A percentile compares a stretch with the other conserved stretches of the same genome.
phyloP scores from a whole-genome alignment of 2,329 filamentous ascomycete species.

The Xylaria sp. region DNA sequence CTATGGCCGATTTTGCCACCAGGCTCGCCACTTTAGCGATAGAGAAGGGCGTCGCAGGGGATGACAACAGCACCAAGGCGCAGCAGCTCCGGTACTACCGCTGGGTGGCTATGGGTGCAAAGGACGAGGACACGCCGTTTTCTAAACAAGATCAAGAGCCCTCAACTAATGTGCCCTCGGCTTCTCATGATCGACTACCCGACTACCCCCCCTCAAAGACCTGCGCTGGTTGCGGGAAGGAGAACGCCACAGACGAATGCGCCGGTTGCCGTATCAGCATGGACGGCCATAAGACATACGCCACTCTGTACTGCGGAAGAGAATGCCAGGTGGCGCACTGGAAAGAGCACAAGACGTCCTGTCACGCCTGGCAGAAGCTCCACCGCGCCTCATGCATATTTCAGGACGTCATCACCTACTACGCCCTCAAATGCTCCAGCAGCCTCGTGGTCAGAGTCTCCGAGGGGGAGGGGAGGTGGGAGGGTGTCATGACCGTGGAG shows the following conservation, averaged over 20 bases:
- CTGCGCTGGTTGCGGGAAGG: neutral
- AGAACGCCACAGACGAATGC: too few relatives aligned
- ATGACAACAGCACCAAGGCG: neutral
- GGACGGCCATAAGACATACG: too few relatives aligned
- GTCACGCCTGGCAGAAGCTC: too few relatives aligned
- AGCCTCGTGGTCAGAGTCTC: neutral
- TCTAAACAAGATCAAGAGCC: neutral
- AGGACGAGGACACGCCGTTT: constrained; percentile 1
- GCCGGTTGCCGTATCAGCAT: too few relatives aligned
- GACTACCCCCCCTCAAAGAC: neutral
- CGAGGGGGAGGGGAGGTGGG: neutral
- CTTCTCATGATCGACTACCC: neutral
- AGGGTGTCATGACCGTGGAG: neutral
- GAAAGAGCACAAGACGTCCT: too few relatives aligned
- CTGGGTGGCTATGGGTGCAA: constrained; percentile 1
- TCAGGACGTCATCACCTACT: neutral
- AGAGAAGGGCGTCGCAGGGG: neutral
- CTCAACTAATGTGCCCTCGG: neutral
- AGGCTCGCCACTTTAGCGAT: neutral
- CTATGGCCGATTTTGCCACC: neutral
- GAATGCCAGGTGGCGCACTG: too few relatives aligned
- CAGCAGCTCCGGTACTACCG: constrained; percentile 5
- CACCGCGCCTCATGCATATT: neutral
- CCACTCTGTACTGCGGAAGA: too few relatives aligned
- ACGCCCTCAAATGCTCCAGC: neutral